Evolutionary conservation across 306 rosid genomes (phyloP), one percentile per base, ranked within the genome.

Genomic region (Notholithocarpus densiflorus): DNA sequence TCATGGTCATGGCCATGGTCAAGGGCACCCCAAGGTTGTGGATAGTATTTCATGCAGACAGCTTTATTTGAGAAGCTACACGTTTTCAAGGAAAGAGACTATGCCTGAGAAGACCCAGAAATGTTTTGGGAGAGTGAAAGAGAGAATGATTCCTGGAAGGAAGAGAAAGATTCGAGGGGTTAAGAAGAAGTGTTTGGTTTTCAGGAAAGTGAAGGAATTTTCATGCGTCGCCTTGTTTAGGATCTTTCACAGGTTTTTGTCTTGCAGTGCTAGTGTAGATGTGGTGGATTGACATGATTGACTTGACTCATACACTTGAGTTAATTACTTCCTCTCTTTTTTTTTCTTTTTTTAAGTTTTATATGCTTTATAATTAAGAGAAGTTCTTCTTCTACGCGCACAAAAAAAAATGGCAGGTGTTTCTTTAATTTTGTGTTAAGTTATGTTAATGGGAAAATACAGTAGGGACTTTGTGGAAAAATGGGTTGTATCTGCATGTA

Each of bases 21-120:
- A 82, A 24, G 89, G 87, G 7, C 92, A 87, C 45, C 79, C 96
- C 0, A 80, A 86, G 73, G 97, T 94, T 55, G 98, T 91, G 83
- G 98, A 94, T 34, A 89, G 93, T 45, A 83, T 94, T 13, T 94
- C 98, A 2, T 92, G 97, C 89, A 89, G 98, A 72, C 98, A 94
- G 82, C 82, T 94, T 87, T 94, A 89, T 57, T 89, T 94, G 4
- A 74, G 92, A 52, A 94, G 98, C 85, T 94, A 94, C 81, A 89
- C 78, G 43, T 94, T 94, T 48, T 89, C 98, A 1, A 84, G 88
- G 86, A 81, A 94, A 82, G 98, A 94, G 73, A 88, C 68, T 0
- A 82, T 94, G 62, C 89, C 90, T 0, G 91, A 94, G 83, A 90
- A 85, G 57, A 86, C 96, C 2, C 92, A 88, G 80, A 90, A 89